Conservation (phyloP, 805 yeast species). For the Ogataea pini region DNA sequence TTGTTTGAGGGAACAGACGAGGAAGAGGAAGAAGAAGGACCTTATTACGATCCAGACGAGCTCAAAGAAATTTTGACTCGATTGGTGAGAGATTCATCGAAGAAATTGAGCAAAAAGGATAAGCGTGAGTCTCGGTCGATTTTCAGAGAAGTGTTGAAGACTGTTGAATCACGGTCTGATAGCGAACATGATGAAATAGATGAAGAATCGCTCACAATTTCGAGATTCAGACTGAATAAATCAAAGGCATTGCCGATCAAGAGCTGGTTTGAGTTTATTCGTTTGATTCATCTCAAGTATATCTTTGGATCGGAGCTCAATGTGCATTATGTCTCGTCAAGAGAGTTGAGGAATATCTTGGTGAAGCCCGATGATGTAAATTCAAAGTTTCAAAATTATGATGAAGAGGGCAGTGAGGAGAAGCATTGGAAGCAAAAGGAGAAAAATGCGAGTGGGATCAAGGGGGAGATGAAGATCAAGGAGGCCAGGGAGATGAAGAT, state of each 20-base stretch:
- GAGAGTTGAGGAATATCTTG: constrained; percentile 26
- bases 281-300: constrained; percentile 51
- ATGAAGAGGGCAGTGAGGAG: constrained; percentile 9
- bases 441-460: constrained; percentile 21
- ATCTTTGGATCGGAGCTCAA: constrained; percentile 54
- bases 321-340: constrained; percentile 42
- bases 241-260: constrained; percentile 47
- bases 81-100: constrained; percentile 53
- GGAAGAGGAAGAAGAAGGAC: constrained; percentile 48
- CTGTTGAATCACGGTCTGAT: constrained; percentile 43
- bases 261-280: constrained; percentile 50
- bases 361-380: constrained; percentile 19
- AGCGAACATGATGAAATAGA: constrained; percentile 7
- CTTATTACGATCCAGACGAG: constrained; percentile 55
- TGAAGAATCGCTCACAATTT: constrained; percentile 18
- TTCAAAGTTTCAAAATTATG: constrained; percentile 14
- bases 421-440: constrained; percentile 23
- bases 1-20: constrained; percentile 40
- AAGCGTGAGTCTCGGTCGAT: constrained; percentile 60
- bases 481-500: constrained; percentile 29
- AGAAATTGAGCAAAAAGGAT: constrained; percentile 61
- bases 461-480: constrained; percentile 28
- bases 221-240: constrained; percentile 45
- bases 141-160: constrained; percentile 56
- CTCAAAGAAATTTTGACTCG: constrained; percentile 42